Conservation (phyloP, 2,329 filamentous ascomycete species). For the Paecilomyces niveus region DNA sequence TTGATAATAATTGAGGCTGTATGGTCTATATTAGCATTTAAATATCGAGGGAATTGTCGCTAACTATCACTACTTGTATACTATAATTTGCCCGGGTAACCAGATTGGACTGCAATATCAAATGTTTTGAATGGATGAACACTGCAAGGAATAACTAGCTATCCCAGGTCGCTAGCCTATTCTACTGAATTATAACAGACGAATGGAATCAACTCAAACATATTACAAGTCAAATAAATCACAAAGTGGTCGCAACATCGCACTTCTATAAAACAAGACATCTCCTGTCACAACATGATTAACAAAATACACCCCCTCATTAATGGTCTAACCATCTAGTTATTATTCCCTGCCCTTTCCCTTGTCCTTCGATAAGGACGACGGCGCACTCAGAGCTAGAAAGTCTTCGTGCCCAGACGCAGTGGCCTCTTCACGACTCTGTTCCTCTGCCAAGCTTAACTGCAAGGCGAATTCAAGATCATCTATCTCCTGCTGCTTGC, state of each 20-base stretch:
- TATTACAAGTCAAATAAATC: not conserved
- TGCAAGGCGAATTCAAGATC: constrained; percentile 58
- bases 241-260: not conserved
- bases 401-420: constrained; percentile 23
- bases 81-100: no score
- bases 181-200: not conserved
- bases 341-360: constrained; percentile 23
- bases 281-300: not conserved
- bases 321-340: constrained; percentile 2
- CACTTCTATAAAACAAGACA: not conserved
- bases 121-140: no score
- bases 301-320: not conserved
- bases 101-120: no score
- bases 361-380: constrained; percentile 21
- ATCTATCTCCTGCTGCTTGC: constrained; percentile 42
- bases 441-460: constrained; percentile 54
- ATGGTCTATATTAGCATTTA: no score
- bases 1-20: no score
- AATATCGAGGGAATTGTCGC: no score
- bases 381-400: constrained; percentile 16
- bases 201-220: not conserved
- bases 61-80: no score
- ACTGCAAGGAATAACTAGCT: no score
- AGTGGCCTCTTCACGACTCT: constrained; percentile 33
- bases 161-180: not conserved